Percentiles rank a stretch among this genome's conserved stretches.
Evolutionary conservation across 192 early-diverging fungal species (phyloP).

Genomic region (Backusella westeae): DNA sequence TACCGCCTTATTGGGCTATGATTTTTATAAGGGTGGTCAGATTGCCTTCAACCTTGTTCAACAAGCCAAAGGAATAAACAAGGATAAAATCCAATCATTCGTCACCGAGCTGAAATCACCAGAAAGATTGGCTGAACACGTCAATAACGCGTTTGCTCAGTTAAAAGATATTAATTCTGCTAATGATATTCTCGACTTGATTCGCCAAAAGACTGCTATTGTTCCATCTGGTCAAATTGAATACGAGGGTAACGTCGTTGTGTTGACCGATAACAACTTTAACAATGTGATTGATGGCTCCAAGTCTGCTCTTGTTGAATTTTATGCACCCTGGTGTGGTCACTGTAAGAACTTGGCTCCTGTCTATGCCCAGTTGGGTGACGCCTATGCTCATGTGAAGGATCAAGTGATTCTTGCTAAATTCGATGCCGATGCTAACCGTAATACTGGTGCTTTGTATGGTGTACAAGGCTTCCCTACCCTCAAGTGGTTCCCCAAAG

Average conservation of each 20-base stretch:
- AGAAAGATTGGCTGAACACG: conserved; percentile 23
- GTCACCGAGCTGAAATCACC: conserved; percentile 24
- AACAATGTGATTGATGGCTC: conserved; percentile 67
- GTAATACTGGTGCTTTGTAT: conserved; percentile 75
- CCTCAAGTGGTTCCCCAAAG: conserved; percentile 93
- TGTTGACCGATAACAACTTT: conserved; percentile 58
- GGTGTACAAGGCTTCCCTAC: conserved; percentile 86
- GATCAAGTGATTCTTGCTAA: conserved; percentile 87
- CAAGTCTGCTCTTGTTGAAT: conserved; percentile 79
- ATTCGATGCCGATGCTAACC: conserved; percentile 84
- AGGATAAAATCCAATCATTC: conserved; percentile 24
- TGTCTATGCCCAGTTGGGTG: conserved; percentile 79
- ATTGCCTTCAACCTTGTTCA: conserved; percentile 27
- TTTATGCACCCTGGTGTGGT: conserved; percentile 89
- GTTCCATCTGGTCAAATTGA: neutral
- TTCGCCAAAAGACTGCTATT: conserved; percentile 21
- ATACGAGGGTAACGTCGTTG: conserved; percentile 46
- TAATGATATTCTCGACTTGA: conserved; percentile 16
- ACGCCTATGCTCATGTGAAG: conserved; percentile 68
- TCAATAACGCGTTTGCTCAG: conserved; percentile 34
- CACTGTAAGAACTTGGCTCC: conserved; percentile 77
- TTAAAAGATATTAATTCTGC: conserved; percentile 32
- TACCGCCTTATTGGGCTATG: conserved; percentile 31
- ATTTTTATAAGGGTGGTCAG: conserved; percentile 32
- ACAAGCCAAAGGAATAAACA: conserved; percentile 32